Conservation (phyloP, 1,284 basidiomycete genomes). For the Trichosporon faecale region DNA sequence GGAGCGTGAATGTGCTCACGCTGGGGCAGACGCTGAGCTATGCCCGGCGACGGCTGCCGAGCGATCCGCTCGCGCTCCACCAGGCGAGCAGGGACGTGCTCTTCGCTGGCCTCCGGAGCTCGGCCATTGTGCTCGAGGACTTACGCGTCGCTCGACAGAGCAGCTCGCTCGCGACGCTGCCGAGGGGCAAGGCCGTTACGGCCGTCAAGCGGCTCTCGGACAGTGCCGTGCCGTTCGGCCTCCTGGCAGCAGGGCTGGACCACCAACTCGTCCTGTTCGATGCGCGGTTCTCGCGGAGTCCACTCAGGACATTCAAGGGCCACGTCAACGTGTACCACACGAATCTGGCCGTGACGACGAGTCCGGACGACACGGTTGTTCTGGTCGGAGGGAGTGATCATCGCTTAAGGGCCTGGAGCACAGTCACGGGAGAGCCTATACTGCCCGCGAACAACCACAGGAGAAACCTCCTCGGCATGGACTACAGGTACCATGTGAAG, state of each 20-base stretch:
- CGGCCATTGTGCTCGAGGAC: constrained; percentile 30
- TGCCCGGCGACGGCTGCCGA: constrained; percentile 25
- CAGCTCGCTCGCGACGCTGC: constrained; percentile 23
- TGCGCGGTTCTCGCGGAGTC: constrained; percentile 35
- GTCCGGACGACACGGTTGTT: constrained; percentile 35
- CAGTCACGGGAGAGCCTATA: constrained; percentile 30
- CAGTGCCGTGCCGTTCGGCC: constrained; percentile 44
- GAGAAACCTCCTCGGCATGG: constrained; percentile 5
- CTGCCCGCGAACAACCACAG: not conserved
- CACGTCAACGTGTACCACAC: constrained; percentile 39
- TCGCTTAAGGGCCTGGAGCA: constrained; percentile 38
- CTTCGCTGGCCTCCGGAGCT: constrained; percentile 35
- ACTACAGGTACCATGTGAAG: constrained; percentile 13
- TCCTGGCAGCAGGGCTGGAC: constrained; percentile 38
- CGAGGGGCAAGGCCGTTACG: constrained; percentile 35
- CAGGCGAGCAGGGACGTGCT: constrained; percentile 31
- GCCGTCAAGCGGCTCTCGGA: constrained; percentile 40
- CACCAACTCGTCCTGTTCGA: constrained; percentile 44
- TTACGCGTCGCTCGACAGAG: constrained; percentile 24
- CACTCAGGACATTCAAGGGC: constrained; percentile 30
- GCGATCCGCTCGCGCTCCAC: constrained; percentile 39
- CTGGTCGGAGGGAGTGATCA: constrained; percentile 40
- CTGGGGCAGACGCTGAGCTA: constrained; percentile 18
- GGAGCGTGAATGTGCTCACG: constrained; percentile 20
- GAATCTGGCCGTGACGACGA: constrained; percentile 35